These are phyloP conservation scores for Fusarium sp. DNA, from an alignment of 2,329 filamentous ascomycete species.

Conservation along the genomic window DNA sequence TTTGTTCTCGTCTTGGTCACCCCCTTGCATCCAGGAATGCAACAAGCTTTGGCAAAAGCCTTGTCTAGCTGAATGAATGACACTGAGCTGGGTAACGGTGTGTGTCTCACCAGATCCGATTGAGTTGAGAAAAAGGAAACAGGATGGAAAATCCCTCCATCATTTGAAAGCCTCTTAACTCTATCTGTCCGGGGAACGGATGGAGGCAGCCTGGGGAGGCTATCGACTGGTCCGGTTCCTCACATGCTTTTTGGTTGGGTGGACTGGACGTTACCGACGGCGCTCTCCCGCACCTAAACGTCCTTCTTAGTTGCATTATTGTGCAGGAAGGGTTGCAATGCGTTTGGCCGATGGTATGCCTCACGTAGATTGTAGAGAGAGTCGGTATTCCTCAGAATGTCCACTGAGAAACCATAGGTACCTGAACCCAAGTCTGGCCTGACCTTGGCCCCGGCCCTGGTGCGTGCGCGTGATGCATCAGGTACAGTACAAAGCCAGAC, in stretches of 20 bases:
- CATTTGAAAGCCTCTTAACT: conserved; percentile 11
- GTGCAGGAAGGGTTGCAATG: conserved; percentile 28
- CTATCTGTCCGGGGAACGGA: neutral
- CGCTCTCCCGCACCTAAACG: conserved; percentile 16
- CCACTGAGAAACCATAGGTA: conserved; percentile 5
- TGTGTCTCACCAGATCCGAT: conserved; percentile 8
- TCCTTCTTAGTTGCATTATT: conserved; percentile 11
- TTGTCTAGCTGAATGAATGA: neutral
- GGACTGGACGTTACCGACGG: neutral
- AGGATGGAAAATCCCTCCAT: conserved; percentile 3
- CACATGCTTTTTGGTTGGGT: conserved; percentile 28
- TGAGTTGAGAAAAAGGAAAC: neutral
- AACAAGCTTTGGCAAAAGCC: conserved; percentile 22
- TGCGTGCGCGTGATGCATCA: conserved; percentile 1
- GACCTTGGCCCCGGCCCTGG: conserved; percentile 1
- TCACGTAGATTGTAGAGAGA: conserved; percentile 11
- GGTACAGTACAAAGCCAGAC: neutral
- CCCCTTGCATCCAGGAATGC: conserved; percentile 28
- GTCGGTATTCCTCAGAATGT: neutral
- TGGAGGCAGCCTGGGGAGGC: conserved; percentile 2
- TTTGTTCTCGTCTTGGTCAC: conserved; percentile 10
- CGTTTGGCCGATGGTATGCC: conserved; percentile 19
- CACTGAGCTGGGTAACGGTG: neutral
- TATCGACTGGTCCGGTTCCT: conserved; percentile 10
- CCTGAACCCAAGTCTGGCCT: conserved; percentile 9